Evolutionary conservation across 177 flowering plant genomes (phyloP).

Genomic region (Vitis hybrid): DNA sequence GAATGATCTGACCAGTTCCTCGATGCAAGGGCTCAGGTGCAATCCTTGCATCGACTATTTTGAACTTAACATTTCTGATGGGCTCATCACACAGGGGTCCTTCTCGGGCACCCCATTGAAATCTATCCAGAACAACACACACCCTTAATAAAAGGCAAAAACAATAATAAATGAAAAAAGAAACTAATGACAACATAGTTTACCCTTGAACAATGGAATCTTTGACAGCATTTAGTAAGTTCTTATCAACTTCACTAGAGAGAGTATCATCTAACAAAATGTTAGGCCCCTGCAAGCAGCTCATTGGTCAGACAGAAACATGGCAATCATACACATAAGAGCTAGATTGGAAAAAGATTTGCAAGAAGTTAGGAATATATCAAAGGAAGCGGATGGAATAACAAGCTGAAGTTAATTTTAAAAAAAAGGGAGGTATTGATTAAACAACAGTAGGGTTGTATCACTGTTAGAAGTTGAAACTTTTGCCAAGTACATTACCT

Average conservation of each 20-base stretch:
- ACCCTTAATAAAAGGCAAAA: background rate
- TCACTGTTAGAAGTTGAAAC: background rate
- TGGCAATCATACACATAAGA: background rate
- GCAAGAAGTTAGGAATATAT: too few relatives aligned
- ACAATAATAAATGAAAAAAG: background rate
- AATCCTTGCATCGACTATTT: conserved; percentile 95
- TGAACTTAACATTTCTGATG: conserved; percentile 94
- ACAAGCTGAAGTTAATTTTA: background rate
- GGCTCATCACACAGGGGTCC: conserved; percentile 99
- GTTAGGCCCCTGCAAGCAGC: conserved; percentile 64
- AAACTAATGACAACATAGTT: conserved; percentile 1
- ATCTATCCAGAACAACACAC: conserved; percentile 42
- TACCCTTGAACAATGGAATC: conserved; percentile 91
- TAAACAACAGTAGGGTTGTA: background rate
- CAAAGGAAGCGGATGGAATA: background rate
- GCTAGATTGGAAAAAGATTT: background rate
- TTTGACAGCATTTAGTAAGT: conserved; percentile 66
- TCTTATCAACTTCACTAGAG: conserved; percentile 76
- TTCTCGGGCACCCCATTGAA: conserved; percentile 99
- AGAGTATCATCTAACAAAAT: conserved; percentile 77
- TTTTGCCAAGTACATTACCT: conserved; percentile 44
- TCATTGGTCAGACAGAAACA: background rate
- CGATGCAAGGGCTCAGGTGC: conserved; percentile 92
- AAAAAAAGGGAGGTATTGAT: background rate
- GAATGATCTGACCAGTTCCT: conserved; percentile 97